Base-by-base conservation (phyloP, 306 rosid species). In the Lathyrus tuberosus region DNA sequence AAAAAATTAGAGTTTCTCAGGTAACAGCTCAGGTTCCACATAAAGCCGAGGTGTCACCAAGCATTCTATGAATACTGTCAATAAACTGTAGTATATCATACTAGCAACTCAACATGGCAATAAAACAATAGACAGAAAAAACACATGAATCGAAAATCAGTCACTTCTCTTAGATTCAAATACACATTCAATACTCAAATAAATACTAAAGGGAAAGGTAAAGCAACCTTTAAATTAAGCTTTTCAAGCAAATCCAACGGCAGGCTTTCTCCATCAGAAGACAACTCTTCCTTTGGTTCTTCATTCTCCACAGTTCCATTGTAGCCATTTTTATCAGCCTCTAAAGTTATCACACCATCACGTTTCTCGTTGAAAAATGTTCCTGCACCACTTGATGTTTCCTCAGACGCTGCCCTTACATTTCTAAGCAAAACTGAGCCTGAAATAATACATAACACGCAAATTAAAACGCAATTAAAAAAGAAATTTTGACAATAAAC, bases 21-120 rank as follows among this genome's bases (percentile, higher is more conserved):
- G 35, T 82, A 82, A 78, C 86, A 78, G 72, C 83, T 78, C 83
- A 75, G 85, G 15, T 66, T 78, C 76, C 65, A 59, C 83, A 78
- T 37, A 24, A 48, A 70, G 80, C 76, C 78, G 26, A 78, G 44
- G 72, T 67, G 73, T 82, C 83, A 78, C 28, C 31, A 17, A 44
- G 69, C 80, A 72, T 37, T 76, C 18, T 10, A 35, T 1, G 61
- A 73, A 77, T 52, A 47, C 65, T 35, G 71, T 75, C 81, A 75
- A 78, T 47, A 57, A 74, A 60, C 76, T 44, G 33, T 2, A 58
- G 18, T 57, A 26, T 28, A 13, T 28, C 62, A 57, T 57, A 17
- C 30, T 57, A 28, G 20, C 62, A 57, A 57, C 40, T 57, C 18
- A 12, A 28, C 62, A 37, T 38, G 28, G 14, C 59, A 51, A 56